phyloP scores from a whole-genome alignment of 164 flowering plant genomes.

The Amborella trichopoda region DNA sequence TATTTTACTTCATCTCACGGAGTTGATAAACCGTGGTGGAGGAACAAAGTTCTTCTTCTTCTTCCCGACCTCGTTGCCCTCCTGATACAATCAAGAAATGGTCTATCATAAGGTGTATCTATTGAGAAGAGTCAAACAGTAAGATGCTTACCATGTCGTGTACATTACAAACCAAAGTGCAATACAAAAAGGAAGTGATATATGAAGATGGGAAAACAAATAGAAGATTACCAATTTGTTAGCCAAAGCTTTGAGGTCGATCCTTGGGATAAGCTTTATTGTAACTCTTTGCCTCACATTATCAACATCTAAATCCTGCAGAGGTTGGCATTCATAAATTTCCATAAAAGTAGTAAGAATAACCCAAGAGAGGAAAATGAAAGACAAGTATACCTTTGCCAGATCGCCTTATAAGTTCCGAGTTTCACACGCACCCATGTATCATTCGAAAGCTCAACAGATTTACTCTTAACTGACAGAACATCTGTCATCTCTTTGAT shows the following conservation, averaged over 20 bases:
- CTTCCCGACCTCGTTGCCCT: constrained; percentile 72
- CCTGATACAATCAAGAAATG: constrained; percentile 38
- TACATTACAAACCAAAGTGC: too few relatives aligned
- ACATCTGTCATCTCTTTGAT: constrained; percentile 98
- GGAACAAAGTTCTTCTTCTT: constrained; percentile 93
- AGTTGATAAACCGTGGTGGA: constrained; percentile 84
- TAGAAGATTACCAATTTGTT: constrained; percentile 47
- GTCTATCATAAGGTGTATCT: too few relatives aligned
- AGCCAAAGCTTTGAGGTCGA: constrained; percentile 80
- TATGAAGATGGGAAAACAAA: too few relatives aligned
- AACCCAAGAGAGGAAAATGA: neutral
- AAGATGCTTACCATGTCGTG: too few relatives aligned
- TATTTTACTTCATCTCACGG: constrained; percentile 65
- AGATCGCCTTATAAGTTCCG: constrained; percentile 93
- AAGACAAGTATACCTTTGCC: constrained; percentile 59
- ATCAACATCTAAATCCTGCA: constrained; percentile 85
- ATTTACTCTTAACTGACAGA: constrained; percentile 90
- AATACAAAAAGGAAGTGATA: too few relatives aligned
- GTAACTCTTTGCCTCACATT: constrained; percentile 84
- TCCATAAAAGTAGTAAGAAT: too few relatives aligned
- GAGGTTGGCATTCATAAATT: too few relatives aligned
- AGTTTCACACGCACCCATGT: constrained; percentile 95
- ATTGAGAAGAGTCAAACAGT: too few relatives aligned
- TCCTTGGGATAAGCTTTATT: constrained; percentile 80
- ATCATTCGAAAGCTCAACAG: constrained; percentile 64